Evolutionary conservation across 495 filamentous ascomycete genomes (phyloP).

Genomic region (Penicillium bovifimosum): DNA sequence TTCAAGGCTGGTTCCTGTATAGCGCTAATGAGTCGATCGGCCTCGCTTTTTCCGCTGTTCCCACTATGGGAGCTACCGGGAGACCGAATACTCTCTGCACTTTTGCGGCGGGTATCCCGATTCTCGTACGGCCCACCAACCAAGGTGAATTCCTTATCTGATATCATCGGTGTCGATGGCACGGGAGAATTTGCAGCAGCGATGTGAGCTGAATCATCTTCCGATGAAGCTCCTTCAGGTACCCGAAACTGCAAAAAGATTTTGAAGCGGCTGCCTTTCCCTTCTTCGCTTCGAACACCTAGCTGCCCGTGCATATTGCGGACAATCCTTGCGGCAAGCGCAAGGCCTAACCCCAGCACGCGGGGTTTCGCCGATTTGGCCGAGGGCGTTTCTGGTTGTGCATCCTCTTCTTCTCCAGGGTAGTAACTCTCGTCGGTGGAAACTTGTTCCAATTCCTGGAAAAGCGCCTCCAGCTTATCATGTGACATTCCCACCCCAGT

Average conservation of each 20-base stretch:
- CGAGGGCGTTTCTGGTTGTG: not conserved
- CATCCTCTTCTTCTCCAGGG: constrained; percentile 6
- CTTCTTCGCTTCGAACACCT: constrained; percentile 78
- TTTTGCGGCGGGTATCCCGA: constrained; percentile 23
- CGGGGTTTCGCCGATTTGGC: constrained; percentile 17
- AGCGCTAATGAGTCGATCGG: constrained; percentile 69
- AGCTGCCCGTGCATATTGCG: constrained; percentile 90
- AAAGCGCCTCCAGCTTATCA: constrained; percentile 67
- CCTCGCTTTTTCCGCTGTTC: constrained; percentile 59
- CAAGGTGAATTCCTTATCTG: constrained; percentile 33
- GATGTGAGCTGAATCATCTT: not conserved
- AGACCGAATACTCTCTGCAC: constrained; percentile 50
- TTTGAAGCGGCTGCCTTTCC: constrained; percentile 76
- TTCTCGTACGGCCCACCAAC: constrained; percentile 13
- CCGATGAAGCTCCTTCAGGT: constrained; percentile 17
- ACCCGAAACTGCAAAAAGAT: constrained; percentile 36
- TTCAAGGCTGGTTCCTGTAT: constrained; percentile 57
- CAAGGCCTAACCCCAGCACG: constrained; percentile 76
- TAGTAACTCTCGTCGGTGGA: constrained; percentile 44
- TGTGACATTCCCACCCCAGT: constrained; percentile 75
- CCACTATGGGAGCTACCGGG: constrained; percentile 48
- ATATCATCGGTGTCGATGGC: constrained; percentile 14
- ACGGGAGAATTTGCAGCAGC: constrained; percentile 1
- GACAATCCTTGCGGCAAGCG: constrained; percentile 77
- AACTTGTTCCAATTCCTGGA: constrained; percentile 84